These are phyloP conservation scores for Telopea speciosissima DNA, from an alignment of 177 flowering plant species.

Conservation along the genomic window DNA sequence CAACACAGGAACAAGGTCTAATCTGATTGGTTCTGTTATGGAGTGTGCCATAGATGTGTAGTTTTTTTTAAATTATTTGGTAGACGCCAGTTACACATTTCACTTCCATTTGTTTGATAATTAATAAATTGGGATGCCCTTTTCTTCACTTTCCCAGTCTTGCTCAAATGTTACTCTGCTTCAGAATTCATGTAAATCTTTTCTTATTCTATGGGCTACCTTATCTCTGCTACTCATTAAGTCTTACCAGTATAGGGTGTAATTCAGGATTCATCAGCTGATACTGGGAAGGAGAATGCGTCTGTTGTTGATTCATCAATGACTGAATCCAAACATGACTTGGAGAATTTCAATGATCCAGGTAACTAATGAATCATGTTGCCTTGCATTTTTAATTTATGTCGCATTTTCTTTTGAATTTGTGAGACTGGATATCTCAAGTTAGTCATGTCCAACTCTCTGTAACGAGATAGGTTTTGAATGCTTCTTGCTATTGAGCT, in stretches of 20 bases:
- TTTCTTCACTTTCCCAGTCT: background rate
- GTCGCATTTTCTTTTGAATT: background rate
- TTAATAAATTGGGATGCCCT: background rate
- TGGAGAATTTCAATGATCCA: conserved; percentile 43
- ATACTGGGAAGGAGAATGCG: conserved; percentile 45
- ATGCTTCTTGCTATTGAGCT: background rate
- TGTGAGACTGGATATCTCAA: background rate
- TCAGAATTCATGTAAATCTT: background rate
- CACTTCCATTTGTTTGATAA: background rate
- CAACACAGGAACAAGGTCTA: background rate
- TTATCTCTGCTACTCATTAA: background rate
- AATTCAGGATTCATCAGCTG: conserved; percentile 39
- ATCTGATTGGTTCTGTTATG: background rate
- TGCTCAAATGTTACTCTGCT: background rate
- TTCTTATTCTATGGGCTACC: background rate
- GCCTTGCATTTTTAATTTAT: background rate
- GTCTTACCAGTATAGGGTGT: conserved; percentile 14
- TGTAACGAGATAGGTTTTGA: background rate
- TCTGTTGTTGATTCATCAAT: conserved; percentile 59
- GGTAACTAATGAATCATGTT: conserved; percentile 24
- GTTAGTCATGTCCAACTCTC: background rate
- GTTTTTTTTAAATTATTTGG: background rate
- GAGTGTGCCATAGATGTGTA: background rate
- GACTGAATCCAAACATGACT: conserved; percentile 46
- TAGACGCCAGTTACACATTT: background rate